These are phyloP conservation scores for Mallotus repandus DNA, from an alignment of 441 rosid genomes.

Conservation along the genomic window DNA sequence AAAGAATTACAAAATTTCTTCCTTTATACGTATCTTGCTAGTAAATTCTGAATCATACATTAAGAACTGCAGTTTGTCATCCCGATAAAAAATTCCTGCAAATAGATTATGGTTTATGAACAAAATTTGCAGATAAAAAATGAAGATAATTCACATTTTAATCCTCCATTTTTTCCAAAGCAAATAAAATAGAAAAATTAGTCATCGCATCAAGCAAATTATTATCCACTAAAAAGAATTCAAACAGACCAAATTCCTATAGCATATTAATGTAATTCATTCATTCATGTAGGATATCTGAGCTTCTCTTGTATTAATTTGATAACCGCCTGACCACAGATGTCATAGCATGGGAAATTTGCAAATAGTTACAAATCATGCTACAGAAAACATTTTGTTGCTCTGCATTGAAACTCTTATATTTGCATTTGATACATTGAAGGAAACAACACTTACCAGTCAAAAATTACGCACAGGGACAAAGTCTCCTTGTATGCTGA, in stretches of 20 bases:
- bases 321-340: background rate
- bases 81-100: background rate
- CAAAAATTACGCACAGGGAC: constrained; percentile 74
- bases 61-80: background rate
- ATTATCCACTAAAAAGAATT: background rate
- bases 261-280: background rate
- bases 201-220: background rate
- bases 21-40: background rate
- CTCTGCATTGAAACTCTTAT: background rate
- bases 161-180: background rate
- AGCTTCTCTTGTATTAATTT: background rate
- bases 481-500: constrained; percentile 76
- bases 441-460: constrained; percentile 32
- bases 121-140: background rate
- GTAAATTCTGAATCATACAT: background rate
- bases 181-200: background rate
- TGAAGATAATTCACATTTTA: background rate
- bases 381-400: background rate
- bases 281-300: background rate
- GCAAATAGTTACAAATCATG: background rate
- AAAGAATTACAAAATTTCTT: background rate
- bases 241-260: too few species aligned
- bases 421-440: background rate
- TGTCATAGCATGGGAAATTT: background rate
- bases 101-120: background rate